A percentile compares a stretch with the other conserved stretches of the same genome.
phyloP scores from a whole-genome alignment of 2,329 filamentous ascomycete genomes.

The Chrysosporium queenslandicum region DNA sequence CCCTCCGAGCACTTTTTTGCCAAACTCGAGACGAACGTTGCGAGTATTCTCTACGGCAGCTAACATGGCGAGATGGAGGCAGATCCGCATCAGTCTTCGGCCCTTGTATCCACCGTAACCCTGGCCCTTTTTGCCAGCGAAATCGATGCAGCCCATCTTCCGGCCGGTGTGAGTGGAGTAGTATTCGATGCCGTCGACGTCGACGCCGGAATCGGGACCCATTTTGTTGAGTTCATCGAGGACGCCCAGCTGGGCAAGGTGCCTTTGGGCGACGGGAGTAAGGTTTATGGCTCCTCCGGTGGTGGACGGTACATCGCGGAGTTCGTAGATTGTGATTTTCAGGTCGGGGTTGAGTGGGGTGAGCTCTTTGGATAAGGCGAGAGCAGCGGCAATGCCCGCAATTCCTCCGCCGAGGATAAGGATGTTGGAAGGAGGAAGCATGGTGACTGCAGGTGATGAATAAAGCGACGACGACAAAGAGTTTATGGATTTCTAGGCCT shows the following conservation, averaged over 20 bases:
- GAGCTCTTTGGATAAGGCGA: conserved; percentile 18
- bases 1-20: conserved; percentile 32
- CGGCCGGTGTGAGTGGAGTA: conserved; percentile 34
- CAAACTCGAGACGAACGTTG: conserved; percentile 34
- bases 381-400: conserved; percentile 18
- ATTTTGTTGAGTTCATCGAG: conserved; percentile 31
- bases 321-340: conserved; percentile 33
- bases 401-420: conserved; percentile 20
- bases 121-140: conserved; percentile 29
- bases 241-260: conserved; percentile 36
- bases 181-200: conserved; percentile 35
- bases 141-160: conserved; percentile 32
- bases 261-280: conserved; percentile 36
- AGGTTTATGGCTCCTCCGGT: conserved; percentile 39
- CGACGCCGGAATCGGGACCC: conserved; percentile 32
- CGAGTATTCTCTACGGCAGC: conserved; percentile 28
- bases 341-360: conserved; percentile 15
- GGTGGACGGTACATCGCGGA: conserved; percentile 34
- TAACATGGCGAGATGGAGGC: conserved; percentile 35
- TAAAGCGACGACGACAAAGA: background rate
- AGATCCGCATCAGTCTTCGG: conserved; percentile 34
- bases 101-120: conserved; percentile 35
- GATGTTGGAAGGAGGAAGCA: conserved; percentile 15
- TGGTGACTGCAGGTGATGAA: background rate
- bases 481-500: background rate